Conservation (phyloP, 2,329 filamentous ascomycete genomes). For the Penicillium psychrosexuale region DNA sequence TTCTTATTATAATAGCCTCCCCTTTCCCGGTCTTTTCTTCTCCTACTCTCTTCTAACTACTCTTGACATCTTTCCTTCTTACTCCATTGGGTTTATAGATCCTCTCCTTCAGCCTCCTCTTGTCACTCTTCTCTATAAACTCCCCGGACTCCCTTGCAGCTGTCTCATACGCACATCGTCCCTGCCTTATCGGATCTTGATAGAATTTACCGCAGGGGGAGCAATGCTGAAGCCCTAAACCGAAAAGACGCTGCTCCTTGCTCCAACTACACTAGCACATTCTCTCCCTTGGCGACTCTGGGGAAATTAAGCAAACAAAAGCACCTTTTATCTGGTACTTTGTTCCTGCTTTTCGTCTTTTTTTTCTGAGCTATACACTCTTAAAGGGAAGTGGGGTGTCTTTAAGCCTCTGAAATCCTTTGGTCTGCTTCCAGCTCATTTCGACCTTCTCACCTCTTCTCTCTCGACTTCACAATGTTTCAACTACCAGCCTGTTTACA, state of each 20-base stretch:
- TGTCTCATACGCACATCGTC: constrained; percentile 21
- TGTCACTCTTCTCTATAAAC: not conserved
- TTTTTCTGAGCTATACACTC: constrained; percentile 3
- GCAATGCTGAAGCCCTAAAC: constrained; percentile 30
- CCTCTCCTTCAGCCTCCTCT: constrained; percentile 16
- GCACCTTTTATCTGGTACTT: constrained; percentile 28
- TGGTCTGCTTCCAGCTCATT: not conserved
- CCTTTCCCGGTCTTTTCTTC: constrained; percentile 23
- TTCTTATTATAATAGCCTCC: constrained; percentile 27
- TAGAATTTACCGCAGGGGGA: constrained; percentile 25
- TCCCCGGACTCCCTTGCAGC: constrained; percentile 21
- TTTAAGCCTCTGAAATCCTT: constrained; percentile 1
- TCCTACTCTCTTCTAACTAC: constrained; percentile 9
- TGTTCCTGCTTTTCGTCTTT: constrained; percentile 13
- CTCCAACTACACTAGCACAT: constrained; percentile 27
- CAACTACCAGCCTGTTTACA: constrained; percentile 34
- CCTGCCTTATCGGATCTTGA: constrained; percentile 19
- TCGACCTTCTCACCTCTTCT: not conserved
- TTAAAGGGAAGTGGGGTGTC: constrained; percentile 16
- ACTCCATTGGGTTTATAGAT: constrained; percentile 23
- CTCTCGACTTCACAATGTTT: constrained; percentile 29
- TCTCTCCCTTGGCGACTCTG: constrained; percentile 31
- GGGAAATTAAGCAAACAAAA: constrained; percentile 28
- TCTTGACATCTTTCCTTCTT: constrained; percentile 8
- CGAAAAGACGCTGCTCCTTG: constrained; percentile 20